phyloP scores from a whole-genome alignment of 1,139 yeast species.

The Geotrichum candidum region DNA sequence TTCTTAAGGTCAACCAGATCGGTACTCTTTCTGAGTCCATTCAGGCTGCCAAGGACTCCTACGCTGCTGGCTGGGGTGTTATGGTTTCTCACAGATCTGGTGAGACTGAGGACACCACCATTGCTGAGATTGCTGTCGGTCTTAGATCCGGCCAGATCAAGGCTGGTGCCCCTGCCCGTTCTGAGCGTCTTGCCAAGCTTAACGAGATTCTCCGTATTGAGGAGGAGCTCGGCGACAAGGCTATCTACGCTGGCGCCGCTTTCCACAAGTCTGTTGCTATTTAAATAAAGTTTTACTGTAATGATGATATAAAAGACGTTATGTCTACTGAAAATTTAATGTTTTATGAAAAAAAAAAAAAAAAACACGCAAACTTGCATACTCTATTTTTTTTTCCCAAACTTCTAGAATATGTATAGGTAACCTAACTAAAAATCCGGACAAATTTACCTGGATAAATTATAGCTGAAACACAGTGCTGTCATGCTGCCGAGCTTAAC shows the following conservation, averaged over 20 bases:
- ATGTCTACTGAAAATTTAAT: neutral
- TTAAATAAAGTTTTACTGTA: conserved; percentile 13
- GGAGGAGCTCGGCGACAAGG: conserved; percentile 94
- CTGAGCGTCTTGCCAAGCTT: conserved; percentile 97
- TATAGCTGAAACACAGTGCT: too few species aligned
- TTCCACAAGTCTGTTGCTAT: conserved; percentile 48
- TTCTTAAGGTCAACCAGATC: conserved; percentile 87
- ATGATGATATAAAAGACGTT: neutral
- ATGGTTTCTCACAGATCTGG: conserved; percentile 98
- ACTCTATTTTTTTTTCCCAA: too few species aligned
- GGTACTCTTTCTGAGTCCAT: conserved; percentile 89
- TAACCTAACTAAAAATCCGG: too few species aligned
- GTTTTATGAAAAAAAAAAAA: neutral
- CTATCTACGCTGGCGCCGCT: conserved; percentile 84
- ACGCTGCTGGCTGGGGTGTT: conserved; percentile 93
- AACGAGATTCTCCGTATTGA: conserved; percentile 90
- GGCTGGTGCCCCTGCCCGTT: conserved; percentile 99
- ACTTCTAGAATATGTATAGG: too few species aligned
- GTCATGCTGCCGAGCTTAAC: too few species aligned
- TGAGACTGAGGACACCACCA: conserved; percentile 97
- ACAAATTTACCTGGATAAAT: too few species aligned
- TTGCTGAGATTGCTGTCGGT: conserved; percentile 95
- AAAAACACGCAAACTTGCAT: neutral
- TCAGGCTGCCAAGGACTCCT: conserved; percentile 87
- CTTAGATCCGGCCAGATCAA: conserved; percentile 95